These are phyloP conservation scores for Yamadazyma sp. DNA, from an alignment of 1,139 yeast species.

Conservation along the genomic window DNA sequence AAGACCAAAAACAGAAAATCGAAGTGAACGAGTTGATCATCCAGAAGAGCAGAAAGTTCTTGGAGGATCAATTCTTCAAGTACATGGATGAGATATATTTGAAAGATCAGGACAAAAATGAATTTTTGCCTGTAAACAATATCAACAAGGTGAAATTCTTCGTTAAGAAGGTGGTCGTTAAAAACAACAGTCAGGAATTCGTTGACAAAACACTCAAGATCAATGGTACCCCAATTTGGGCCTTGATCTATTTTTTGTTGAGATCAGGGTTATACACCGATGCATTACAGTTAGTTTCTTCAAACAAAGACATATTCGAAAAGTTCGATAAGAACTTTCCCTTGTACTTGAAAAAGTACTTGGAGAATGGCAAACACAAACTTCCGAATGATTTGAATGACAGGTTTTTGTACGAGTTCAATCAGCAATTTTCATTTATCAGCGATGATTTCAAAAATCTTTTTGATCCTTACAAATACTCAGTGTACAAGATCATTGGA, in stretches of 20 bases:
- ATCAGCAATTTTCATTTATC: constrained; percentile 75
- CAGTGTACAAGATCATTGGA: constrained; percentile 88
- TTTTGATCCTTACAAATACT: constrained; percentile 86
- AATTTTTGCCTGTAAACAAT: constrained; percentile 58
- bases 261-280: constrained; percentile 83
- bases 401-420: constrained; percentile 76
- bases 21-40: constrained; percentile 51
- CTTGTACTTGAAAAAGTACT: constrained; percentile 70
- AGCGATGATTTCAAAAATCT: constrained; percentile 48
- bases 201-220: constrained; percentile 44
- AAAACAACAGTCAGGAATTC: constrained; percentile 29
- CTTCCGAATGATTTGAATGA: constrained; percentile 70
- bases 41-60: constrained; percentile 54
- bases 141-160: constrained; percentile 71
- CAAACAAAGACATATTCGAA: constrained; percentile 56
- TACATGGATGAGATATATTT: constrained; percentile 73
- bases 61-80: constrained; percentile 77
- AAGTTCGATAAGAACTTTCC: constrained; percentile 87
- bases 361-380: constrained; percentile 49
- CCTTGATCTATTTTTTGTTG: constrained; percentile 75
- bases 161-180: constrained; percentile 51
- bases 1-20: constrained; percentile 16
- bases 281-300: constrained; percentile 51
- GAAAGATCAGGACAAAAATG: constrained; percentile 55
- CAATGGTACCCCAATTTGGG: constrained; percentile 92